Conservation (phyloP, 176 grass and related monocot genomes). For the Eleusine coracana region DNA sequence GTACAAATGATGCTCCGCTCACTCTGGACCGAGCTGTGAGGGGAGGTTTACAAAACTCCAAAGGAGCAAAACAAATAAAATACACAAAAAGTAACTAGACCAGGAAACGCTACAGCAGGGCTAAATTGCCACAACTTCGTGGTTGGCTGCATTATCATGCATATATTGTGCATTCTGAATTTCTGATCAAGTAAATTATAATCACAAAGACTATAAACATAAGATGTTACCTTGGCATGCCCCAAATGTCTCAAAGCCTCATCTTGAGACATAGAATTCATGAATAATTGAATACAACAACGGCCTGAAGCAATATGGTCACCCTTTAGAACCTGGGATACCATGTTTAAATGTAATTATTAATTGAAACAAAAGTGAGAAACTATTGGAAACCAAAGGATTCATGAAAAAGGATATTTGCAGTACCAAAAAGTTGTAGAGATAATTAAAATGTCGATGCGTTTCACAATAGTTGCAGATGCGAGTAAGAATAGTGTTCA, state of each 20-base stretch:
- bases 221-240: conserved; percentile 76
- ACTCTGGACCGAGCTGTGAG: too few relatives aligned
- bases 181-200: conserved; percentile 31
- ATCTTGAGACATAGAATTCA: conserved; percentile 93
- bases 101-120: too few relatives aligned
- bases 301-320: conserved; percentile 93
- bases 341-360: conserved; percentile 28
- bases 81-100: too few relatives aligned
- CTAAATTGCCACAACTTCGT: too few relatives aligned
- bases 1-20: too few relatives aligned
- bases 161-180: neutral
- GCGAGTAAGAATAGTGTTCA: conserved; percentile 71
- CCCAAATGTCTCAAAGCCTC: conserved; percentile 90
- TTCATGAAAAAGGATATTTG: conserved; percentile 16
- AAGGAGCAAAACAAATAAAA: too few relatives aligned
- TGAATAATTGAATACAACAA: conserved; percentile 91
- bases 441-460: conserved; percentile 97
- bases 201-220: conserved; percentile 19
- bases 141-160: conserved; percentile 3
- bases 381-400: conserved; percentile 18
- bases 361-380: conserved; percentile 19
- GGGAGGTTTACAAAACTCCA: too few relatives aligned
- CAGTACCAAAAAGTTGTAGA: conserved; percentile 94
- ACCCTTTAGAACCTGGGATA: conserved; percentile 82
- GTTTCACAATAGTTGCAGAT: conserved; percentile 97